Base-by-base conservation (phyloP, 306 rosid species). In the Rosa multiflora region DNA sequence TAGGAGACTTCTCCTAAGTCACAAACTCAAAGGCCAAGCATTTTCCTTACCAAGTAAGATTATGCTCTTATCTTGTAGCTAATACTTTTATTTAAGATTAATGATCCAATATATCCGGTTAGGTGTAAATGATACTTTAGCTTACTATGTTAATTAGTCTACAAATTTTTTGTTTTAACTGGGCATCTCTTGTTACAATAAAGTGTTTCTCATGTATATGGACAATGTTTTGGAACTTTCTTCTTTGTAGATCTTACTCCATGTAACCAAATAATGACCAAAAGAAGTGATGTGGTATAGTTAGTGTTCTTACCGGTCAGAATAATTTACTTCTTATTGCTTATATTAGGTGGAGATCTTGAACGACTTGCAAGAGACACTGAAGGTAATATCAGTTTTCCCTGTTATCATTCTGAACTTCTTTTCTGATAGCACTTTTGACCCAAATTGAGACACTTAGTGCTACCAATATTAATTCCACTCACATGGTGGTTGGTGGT, bases 1-100 rank as follows among this genome's bases (percentile, higher is more conserved):
- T 66, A 88, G 98, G 78, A 91, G 90, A 77, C 85, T 88, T 82
- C 87, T 95, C 78, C 82, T 95, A 44, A 88, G 82, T 78, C 88
- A 88, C 91, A 91, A 85, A 81, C 99, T 95, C 83, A 95, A 91
- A 92, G 99, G 97, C 83, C 98, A 95, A 86, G 89, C 98, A 14
- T 95, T 81, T 86, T 91, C 98, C 76, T 85, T 95, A 88, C 96
- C 99, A 56, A 82, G 99, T 95, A 87, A 91, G 98, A 82, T 76
- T 43, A 26, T 46, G 71, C 76, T 82, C 75, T 59, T 77, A 62
- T 44, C 44, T 70, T 42, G 70, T 48, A 78, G 17, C 74, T 80
- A 32, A 73, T 58, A 18, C 23, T 35, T 10, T 18, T 66, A 53
- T 37, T 78, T 18, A n/a, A 58, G 15, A 44, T 20, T 10, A 5